Percentiles rank a stretch among this genome's conserved stretches.
Conservation (phyloP, 257 asterid species). For the Forsythia viridissima region DNA sequence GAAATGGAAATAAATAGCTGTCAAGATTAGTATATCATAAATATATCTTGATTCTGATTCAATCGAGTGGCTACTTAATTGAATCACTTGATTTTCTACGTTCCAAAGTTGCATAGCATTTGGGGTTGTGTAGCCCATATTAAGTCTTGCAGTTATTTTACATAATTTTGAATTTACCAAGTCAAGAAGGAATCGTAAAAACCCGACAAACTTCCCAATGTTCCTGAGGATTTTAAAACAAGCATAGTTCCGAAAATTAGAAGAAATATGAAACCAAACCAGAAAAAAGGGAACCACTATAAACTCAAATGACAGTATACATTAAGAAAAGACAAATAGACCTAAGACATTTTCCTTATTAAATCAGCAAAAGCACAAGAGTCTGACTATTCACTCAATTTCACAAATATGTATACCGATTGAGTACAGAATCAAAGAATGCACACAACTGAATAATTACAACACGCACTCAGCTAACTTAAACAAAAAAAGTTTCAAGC, state of each 20-base stretch:
- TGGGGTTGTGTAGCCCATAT: background rate
- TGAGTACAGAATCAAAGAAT: background rate
- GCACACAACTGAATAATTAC: background rate
- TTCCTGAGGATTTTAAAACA: background rate
- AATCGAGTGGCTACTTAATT: background rate
- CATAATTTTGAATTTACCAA: too few relatives aligned
- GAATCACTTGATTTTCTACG: background rate
- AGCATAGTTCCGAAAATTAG: background rate
- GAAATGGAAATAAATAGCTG: background rate
- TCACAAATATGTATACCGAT: background rate
- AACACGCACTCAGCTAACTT: background rate
- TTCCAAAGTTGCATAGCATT: background rate
- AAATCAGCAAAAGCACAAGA: background rate
- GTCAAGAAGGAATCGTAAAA: background rate
- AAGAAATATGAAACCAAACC: background rate
- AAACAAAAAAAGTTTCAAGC: constrained; percentile 5
- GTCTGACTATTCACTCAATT: background rate
- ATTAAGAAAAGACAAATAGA: background rate
- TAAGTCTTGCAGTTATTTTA: too few relatives aligned
- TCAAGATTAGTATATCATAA: background rate
- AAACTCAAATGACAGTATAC: background rate
- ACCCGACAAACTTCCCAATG: background rate
- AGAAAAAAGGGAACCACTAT: too few relatives aligned
- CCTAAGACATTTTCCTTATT: background rate
- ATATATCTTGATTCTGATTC: background rate